Evolutionary conservation across 495 filamentous ascomycete species (phyloP).

Genomic region (Hypoxylon intermedium): DNA sequence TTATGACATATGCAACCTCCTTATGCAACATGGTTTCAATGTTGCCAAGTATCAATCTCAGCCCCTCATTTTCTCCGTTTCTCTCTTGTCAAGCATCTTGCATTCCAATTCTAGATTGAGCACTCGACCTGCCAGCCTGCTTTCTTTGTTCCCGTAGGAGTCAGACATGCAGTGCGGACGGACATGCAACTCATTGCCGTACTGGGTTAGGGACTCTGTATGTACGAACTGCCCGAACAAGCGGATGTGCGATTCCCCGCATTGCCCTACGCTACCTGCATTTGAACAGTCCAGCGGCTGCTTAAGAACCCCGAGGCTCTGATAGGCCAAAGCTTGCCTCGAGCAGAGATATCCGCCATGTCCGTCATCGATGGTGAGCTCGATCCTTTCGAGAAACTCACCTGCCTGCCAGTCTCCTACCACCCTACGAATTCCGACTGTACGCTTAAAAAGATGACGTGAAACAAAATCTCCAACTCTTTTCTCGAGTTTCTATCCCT

Average conservation of each 20-base stretch:
- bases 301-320: conserved; percentile 33
- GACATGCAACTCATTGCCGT: neutral
- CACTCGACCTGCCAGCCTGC: too few species aligned
- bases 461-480: conserved; percentile 21
- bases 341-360: conserved; percentile 31
- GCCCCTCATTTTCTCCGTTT: neutral
- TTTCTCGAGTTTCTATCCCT: conserved; percentile 1
- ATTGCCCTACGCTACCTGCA: conserved; percentile 8
- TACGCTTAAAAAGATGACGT: conserved; percentile 21
- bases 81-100: neutral
- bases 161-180: too few species aligned
- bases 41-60: neutral
- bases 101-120: too few species aligned
- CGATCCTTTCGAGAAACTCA: conserved; percentile 23
- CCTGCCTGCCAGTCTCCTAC: conserved; percentile 11
- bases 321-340: conserved; percentile 33
- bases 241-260: conserved; percentile 19
- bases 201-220: neutral
- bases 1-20: conserved; percentile 33
- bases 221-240: conserved; percentile 10
- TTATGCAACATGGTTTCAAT: too few species aligned
- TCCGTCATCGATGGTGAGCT: conserved; percentile 40
- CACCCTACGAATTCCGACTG: neutral
- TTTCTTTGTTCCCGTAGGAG: neutral
- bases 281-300: conserved; percentile 14